Base-by-base conservation (phyloP, 495 filamentous ascomycete genomes). In the Trichoderma erinaceum region DNA sequence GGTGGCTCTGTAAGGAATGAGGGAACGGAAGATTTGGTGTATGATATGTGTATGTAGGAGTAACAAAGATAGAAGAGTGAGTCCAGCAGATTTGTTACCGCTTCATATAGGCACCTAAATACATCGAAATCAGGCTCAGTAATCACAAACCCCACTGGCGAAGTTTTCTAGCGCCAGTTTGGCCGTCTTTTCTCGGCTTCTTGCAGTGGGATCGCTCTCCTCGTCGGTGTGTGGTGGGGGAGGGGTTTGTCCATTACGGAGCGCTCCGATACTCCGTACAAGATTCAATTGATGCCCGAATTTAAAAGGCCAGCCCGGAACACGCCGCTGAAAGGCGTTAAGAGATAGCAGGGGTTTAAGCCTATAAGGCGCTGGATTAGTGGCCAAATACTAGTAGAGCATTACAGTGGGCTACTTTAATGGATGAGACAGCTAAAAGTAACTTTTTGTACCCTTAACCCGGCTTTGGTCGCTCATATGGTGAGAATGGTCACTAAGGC, bases 101-200 rank as follows among this genome's bases (percentile, higher is more conserved):
- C 35, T 38, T 38, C 35, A 38, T 7, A 38, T 38, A n/a, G n/a
- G n/a, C n/a, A 38, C 35, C 35, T 29, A 29, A 1, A 29, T 1
- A 29, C 29, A 29, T 29, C 29, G 29, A 29, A 29, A 29, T 29
- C 29, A 29, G 29, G 29, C 29, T 29, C 23, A 23, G 29, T 13
- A 23, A 15, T 15, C 27, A 35, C 27, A 18, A 18, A 25, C 56
- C 56, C 56, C 56, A 25, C 56, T 21, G 56, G 10, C 56, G 56
- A 32, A 61, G 56, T 61, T 61, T 61, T 61, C 56, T 61, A 61
- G 56, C 56, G 56, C 27, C 56, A 32, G 56, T 13, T 61, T 23
- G 15, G 18, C 12, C 56, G 56, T 15, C 56, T 32, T 6, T 61
- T 32, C 6, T 6, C 12, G 56, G 13, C 4, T 29, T 13, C 4